Percentiles rank a stretch among this genome's conserved stretches.
These are phyloP conservation scores for Trichomonascus vanleenenianus DNA, from an alignment of 805 yeast genomes.

Conservation along the genomic window DNA sequence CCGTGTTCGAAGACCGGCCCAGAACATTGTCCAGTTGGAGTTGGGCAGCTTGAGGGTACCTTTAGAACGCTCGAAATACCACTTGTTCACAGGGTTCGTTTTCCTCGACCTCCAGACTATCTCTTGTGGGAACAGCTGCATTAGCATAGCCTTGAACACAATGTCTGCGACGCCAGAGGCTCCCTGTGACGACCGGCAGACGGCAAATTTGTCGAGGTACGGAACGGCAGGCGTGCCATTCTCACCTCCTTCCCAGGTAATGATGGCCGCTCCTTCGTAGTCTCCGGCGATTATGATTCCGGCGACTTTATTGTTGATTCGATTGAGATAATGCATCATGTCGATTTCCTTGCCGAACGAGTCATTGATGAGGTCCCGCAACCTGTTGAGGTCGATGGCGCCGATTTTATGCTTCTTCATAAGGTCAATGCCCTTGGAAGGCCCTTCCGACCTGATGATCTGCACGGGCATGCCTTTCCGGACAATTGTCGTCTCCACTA, in stretches of 20 bases:
- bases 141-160: slow-evolving; percentile 70
- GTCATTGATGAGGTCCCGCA: slow-evolving; percentile 60
- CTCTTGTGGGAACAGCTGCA: slow-evolving; percentile 58
- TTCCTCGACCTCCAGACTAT: slow-evolving; percentile 85
- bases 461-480: slow-evolving; percentile 64
- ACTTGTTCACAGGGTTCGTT: slow-evolving; percentile 86
- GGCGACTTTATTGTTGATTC: slow-evolving; percentile 63
- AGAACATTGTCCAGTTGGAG: slow-evolving; percentile 36
- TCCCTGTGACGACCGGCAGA: slow-evolving; percentile 75
- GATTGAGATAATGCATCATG: slow-evolving; percentile 51
- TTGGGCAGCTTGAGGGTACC: slow-evolving; percentile 52
- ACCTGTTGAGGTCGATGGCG: slow-evolving; percentile 46
- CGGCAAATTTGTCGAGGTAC: slow-evolving; percentile 91
- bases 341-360: slow-evolving; percentile 72
- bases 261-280: slow-evolving; percentile 90
- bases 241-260: slow-evolving; percentile 60
- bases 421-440: slow-evolving; percentile 33
- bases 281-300: slow-evolving; percentile 83
- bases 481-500: slow-evolving; percentile 67
- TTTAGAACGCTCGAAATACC: slow-evolving; percentile 90
- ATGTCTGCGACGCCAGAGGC: slow-evolving; percentile 91
- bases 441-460: slow-evolving; percentile 28
- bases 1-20: slow-evolving; percentile 31
- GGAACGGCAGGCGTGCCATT: slow-evolving; percentile 37
- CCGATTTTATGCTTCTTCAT: slow-evolving; percentile 32